Evolutionary conservation across 1,284 basidiomycete genomes (phyloP), one percentile per base, ranked within the genome.

Genomic region (Erythrobasidium hasegawianum): DNA sequence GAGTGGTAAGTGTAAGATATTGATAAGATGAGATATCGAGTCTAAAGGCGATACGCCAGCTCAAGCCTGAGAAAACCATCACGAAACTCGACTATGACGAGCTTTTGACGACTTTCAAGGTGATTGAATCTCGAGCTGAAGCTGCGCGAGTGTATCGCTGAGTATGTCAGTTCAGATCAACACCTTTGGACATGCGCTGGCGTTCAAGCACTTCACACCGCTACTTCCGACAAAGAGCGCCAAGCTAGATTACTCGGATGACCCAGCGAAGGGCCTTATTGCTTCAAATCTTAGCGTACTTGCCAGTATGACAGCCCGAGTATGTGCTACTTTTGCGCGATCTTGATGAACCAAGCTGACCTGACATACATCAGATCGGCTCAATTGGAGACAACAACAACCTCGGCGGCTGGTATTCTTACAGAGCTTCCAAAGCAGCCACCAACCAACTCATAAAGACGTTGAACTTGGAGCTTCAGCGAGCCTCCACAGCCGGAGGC

Each of bases 41-140:
- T n/a, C n/a, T n/a, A n/a, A n/a, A n/a, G n/a, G n/a, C n/a, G n/a
- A n/a, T n/a, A n/a, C 10, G 5, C 1, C 26, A 80, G 79, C 76
- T 82, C 3, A 76, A 78, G 47, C 76, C 80, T 4, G 81, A 82
- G 71, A 82, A 81, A 72, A 78, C 78, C 1, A 73, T 82, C n/a
- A 69, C 72, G 1, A 77, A 79, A 39, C 75, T 82, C 61, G 71
- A 77, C 29, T 64, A 72, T 2, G 62, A 76, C 1, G 70, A 76
- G 24, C 60, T 78, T 26, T 67, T 75, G 20, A 66, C 75, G 41
- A 72, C 72, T 2, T 78, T 77, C 62, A 71, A 75, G 68, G 73
- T 72, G 18, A 49, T 69, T 49, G n/a, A n/a, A n/a, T n/a, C n/a
- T n/a, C n/a, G n/a, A n/a, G n/a, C 7, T 8, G 11, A 5, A 39